phyloP scores from a whole-genome alignment of 2,329 filamentous ascomycete genomes.

The Hymenoscyphus occultus region DNA sequence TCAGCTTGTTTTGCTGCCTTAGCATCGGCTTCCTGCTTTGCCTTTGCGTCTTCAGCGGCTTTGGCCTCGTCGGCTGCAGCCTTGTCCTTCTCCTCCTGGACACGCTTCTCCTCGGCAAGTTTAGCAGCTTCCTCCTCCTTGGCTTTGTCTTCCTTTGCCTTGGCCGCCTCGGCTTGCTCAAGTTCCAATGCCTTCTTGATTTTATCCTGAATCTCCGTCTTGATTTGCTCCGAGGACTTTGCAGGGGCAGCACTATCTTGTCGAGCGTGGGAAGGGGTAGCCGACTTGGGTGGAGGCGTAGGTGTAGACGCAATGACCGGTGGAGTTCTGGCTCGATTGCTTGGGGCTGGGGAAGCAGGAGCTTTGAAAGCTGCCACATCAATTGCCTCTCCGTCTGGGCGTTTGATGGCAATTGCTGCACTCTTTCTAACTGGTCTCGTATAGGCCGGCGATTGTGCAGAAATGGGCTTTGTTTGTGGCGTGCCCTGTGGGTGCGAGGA shows the following conservation, averaged over 20 bases:
- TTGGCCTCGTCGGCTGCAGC: conserved; percentile 35
- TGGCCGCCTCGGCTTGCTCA: neutral
- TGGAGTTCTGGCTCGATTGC: conserved; percentile 55
- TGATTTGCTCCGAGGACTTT: conserved; percentile 79
- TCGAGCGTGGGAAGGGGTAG: conserved; percentile 64
- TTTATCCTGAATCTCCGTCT: conserved; percentile 69
- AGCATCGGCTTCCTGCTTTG: conserved; percentile 36
- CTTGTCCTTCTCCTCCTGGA: conserved; percentile 39
- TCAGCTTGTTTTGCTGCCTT: conserved; percentile 41
- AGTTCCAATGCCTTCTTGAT: conserved; percentile 37
- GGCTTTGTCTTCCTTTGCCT: conserved; percentile 27
- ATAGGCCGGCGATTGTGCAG: conserved; percentile 40
- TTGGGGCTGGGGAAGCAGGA: conserved; percentile 55
- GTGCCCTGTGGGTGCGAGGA: conserved; percentile 50
- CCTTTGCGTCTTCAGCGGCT: conserved; percentile 38
- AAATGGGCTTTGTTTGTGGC: conserved; percentile 49
- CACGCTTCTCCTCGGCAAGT: conserved; percentile 33
- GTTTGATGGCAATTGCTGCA: conserved; percentile 80
- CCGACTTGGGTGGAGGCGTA: conserved; percentile 75
- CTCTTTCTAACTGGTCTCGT: conserved; percentile 50
- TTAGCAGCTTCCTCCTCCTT: conserved; percentile 35
- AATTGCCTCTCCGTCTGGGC: conserved; percentile 73
- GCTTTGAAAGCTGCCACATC: conserved; percentile 65
- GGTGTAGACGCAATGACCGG: conserved; percentile 68
- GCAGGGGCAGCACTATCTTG: conserved; percentile 58